Percentiles rank a stretch among this genome's conserved stretches.
Conservation (phyloP, 2,329 filamentous ascomycete species). For the Cordyceps fumosorosea region DNA sequence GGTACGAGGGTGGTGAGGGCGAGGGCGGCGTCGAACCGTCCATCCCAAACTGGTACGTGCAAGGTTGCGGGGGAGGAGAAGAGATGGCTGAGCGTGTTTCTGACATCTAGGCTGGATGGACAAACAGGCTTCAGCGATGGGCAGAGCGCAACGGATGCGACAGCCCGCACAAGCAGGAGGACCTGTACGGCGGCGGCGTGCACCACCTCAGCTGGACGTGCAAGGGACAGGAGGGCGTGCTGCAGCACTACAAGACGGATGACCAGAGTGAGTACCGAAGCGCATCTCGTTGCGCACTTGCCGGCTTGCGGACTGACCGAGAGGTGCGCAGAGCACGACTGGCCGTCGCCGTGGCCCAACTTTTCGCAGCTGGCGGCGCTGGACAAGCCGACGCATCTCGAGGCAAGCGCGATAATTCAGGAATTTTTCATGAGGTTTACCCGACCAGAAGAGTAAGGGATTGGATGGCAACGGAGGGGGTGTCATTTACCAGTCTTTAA, state of each 20-base stretch:
- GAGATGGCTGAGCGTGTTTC: not conserved
- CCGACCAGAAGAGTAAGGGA: constrained; percentile 1
- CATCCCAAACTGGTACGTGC: constrained; percentile 28
- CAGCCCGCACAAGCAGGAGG: constrained; percentile 23
- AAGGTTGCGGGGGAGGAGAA: no score
- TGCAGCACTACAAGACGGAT: constrained; percentile 40
- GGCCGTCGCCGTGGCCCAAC: constrained; percentile 39
- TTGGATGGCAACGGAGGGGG: no score
- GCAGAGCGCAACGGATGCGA: constrained; percentile 33
- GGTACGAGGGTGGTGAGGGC: constrained; percentile 35
- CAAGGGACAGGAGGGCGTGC: constrained; percentile 24
- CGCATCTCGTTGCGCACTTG: not conserved
- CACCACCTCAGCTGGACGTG: constrained; percentile 38
- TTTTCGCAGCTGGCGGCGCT: constrained; percentile 35
- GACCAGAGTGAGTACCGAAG: constrained; percentile 25
- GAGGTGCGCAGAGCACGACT: constrained; percentile 29
- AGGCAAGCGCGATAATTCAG: constrained; percentile 37
- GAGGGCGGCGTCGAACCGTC: constrained; percentile 34
- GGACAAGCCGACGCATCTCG: constrained; percentile 34
- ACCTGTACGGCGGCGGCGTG: constrained; percentile 32
- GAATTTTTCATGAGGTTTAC: constrained; percentile 36
- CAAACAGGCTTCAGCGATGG: constrained; percentile 33
- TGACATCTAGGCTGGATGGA: not conserved
- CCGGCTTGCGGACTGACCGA: not conserved
- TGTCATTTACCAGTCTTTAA: no score